Conservation (phyloP, 306 rosid species). For the Erythrophleum fordii region DNA sequence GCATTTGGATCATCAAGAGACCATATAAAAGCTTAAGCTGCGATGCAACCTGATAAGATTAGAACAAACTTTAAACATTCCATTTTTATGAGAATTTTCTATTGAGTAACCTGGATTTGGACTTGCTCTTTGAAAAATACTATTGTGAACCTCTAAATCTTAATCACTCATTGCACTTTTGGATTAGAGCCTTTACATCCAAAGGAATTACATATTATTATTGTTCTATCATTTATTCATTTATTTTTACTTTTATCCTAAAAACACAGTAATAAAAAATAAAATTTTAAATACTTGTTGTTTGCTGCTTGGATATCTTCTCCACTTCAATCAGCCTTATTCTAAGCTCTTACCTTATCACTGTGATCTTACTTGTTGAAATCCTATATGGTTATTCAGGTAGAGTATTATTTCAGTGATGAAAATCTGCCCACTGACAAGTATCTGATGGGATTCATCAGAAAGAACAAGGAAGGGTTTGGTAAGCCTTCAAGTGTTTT, state of each 20-base stretch:
- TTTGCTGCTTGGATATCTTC: constrained; percentile 10
- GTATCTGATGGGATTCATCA: constrained; percentile 61
- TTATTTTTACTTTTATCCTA: neutral
- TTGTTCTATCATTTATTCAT: neutral
- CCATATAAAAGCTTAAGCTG: too few relatives aligned
- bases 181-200: neutral
- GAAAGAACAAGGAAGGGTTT: constrained; percentile 89
- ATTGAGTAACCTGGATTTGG: neutral
- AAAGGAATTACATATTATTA: neutral
- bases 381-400: constrained; percentile 58
- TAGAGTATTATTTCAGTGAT: constrained; percentile 92
- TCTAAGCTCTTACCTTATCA: neutral
- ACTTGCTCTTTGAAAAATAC: neutral
- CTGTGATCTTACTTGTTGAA: neutral
- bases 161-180: neutral
- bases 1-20: neutral
- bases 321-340: neutral
- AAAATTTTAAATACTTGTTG: neutral
- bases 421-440: constrained; percentile 79
- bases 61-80: neutral
- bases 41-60: neutral
- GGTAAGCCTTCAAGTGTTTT: constrained; percentile 45
- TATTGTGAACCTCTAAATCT: neutral
- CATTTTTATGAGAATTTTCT: neutral
- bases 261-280: neutral